Base-by-base conservation (phyloP, 2,329 filamentous ascomycete genomes). In the Venturia effusa region DNA sequence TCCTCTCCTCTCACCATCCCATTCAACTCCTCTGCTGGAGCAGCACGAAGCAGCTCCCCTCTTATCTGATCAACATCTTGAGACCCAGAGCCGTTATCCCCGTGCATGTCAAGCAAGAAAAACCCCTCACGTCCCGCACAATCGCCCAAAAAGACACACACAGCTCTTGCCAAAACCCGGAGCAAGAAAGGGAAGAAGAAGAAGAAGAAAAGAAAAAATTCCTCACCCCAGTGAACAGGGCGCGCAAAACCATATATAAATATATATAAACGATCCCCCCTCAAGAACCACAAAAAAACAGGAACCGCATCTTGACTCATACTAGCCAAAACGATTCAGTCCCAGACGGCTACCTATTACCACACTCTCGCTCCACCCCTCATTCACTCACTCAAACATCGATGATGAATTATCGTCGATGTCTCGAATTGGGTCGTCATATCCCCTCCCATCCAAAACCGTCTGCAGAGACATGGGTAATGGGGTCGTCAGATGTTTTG, bases 61-160 rank as follows among this genome's bases (percentile, higher is more conserved):
- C 13, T n/a, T 57, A 34, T 32, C 27, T 10, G 27, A 19, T n/a
- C 15, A 34, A 32, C 51, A 57, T 57, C 34, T 19, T 34, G 27
- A 57, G 30, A 34, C 8, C 4, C 4, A n/a, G 51, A 34, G 15
- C 51, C 51, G 30, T 17, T 34, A n/a, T 15, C 51, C 13, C 34
- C 51, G 51, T 57, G 27, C 51, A 57, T 57, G 34, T 57, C 51
- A 34, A 57, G 51, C 51, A 57, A 24, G 7, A 57, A 54, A 32
- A 19, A 30, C 30, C 15, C 37, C 37, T 11, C 37, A n/a, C 27
- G 27, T 32, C 30, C 15, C 30, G 30, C 27, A n/a, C 51, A 57
- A 57, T 57, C 45, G 45, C 45, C 30, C n/a, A n/a, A n/a, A 45
- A 10, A 45, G n/a, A 45, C 8, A 13, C 43, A 45, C n/a, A n/a